Evolutionary conservation across 2,329 filamentous ascomycete genomes (phyloP).

Genomic region (Pestalotiopsis sp.): DNA sequence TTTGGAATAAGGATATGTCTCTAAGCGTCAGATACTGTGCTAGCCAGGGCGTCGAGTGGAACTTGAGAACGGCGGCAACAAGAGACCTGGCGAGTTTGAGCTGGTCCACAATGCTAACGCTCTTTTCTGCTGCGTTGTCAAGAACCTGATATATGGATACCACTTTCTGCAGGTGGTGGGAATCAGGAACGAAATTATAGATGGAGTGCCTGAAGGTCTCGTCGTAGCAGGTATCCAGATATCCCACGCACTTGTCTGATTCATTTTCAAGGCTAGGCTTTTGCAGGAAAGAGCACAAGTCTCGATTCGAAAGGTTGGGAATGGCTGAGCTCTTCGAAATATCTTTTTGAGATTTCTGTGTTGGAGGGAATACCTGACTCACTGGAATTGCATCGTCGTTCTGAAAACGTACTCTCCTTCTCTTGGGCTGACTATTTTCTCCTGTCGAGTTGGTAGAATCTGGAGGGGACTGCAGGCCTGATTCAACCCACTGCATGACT

Average conservation of each 20-base stretch:
- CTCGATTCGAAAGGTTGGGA: neutral
- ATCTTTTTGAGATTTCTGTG: neutral
- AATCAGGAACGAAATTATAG: neutral
- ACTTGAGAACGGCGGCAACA: neutral
- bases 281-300: neutral
- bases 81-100: neutral
- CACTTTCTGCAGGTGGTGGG: neutral
- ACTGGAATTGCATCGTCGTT: neutral
- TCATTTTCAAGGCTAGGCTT: neutral
- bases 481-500: neutral
- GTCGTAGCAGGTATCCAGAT: neutral
- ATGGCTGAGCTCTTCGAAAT: neutral
- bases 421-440: neutral
- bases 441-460: neutral
- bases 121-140: neutral
- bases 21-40: neutral
- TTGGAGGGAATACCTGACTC: neutral
- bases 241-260: neutral
- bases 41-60: neutral
- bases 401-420: neutral
- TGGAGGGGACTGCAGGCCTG: neutral
- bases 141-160: neutral
- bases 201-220: slow-evolving; percentile 1
- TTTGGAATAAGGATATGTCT: neutral
- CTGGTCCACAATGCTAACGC: neutral